A percentile compares a stretch with the other conserved stretches of the same genome.
These are phyloP conservation scores for Alternaria sp. DNA, from an alignment of 2,329 filamentous ascomycete genomes.

Conservation along the genomic window DNA sequence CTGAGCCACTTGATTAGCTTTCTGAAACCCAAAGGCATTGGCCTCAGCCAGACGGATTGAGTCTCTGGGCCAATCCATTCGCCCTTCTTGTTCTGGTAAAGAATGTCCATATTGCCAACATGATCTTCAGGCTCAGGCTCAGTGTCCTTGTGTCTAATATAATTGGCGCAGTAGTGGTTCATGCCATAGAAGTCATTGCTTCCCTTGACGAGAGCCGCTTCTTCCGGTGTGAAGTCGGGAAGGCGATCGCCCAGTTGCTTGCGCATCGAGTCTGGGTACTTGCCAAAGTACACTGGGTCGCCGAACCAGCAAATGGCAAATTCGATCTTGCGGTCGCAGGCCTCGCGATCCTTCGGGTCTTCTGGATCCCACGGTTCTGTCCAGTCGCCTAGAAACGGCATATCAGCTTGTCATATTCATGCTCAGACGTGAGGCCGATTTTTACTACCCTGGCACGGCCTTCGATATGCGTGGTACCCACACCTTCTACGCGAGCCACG, in stretches of 20 bases:
- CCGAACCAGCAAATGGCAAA: constrained; percentile 89
- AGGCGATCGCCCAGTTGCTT: constrained; percentile 80
- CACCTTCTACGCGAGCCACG: constrained; percentile 18
- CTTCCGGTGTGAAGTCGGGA: constrained; percentile 75
- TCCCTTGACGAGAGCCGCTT: constrained; percentile 76
- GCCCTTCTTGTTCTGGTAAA: constrained; percentile 73
- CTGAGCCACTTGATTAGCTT: constrained; percentile 65
- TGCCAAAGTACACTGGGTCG: constrained; percentile 83
- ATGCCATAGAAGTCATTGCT: constrained; percentile 94
- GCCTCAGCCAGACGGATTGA: constrained; percentile 80
- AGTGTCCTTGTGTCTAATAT: constrained; percentile 74
- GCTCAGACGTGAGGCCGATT: background rate
- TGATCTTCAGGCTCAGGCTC: constrained; percentile 70
- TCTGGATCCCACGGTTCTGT: constrained; percentile 82
- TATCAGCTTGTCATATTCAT: constrained; percentile 21
- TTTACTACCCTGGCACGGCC: background rate
- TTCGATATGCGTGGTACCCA: constrained; percentile 18
- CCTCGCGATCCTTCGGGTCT: constrained; percentile 76
- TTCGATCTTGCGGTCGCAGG: constrained; percentile 80
- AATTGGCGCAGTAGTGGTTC: constrained; percentile 93
- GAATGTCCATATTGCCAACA: constrained; percentile 75
- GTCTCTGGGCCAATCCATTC: constrained; percentile 81
- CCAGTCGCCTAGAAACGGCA: constrained; percentile 66
- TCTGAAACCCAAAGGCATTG: constrained; percentile 76
- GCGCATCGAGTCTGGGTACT: constrained; percentile 83